Base-by-base conservation (phyloP, 192 early-diverging fungal genomes). In the Linnemannia hyalina region DNA sequence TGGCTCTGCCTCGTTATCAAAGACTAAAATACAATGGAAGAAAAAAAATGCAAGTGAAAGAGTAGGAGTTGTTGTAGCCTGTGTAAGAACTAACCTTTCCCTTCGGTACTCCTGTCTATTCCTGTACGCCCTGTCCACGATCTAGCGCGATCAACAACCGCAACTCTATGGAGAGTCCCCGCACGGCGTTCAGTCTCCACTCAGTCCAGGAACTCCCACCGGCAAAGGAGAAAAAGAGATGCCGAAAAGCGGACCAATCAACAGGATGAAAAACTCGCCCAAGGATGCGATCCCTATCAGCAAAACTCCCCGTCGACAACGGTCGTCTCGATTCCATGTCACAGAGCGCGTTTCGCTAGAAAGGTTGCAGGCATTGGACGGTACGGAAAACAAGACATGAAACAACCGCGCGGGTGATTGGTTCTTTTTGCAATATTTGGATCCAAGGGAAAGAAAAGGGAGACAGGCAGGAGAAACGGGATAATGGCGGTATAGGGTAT, bases 311-410 rank as follows among this genome's bases (percentile, higher is more conserved):
- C 88, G 93, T 41, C 92, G 96, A 46, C 96, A 97, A 82, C 87
- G 94, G 74, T 97, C 96, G 5, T 97, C 96, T n/a, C 90, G 96
- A 46, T 97, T 97, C 81, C 92, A 96, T 89, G 93, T 96, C 1
- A 93, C 92, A 8, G 95, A 96, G 80, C 88, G 90, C 47, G 94
- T 95, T 22, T 94, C 97, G 75, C 80, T 97, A 47, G 95, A 97
- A 75, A 94, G 93, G 82, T 88, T 95, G 38, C 89, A 91, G 22
- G 87, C 78, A 47, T 93, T 97, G 73, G 94, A 95, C 82, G 96
- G 96, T 95, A 89, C 29, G 60, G 29, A 26, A 32, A n/a, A 26
- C 23, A 65, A 65, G 9, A 65, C 13, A 15, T 13, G 26, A 65
- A 2, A 65, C 60, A 26, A 32, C 60, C 29, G 26, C 23, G n/a